Base-by-base conservation (phyloP, 306 rosid species). In the Gastrolobium bilobum region DNA sequence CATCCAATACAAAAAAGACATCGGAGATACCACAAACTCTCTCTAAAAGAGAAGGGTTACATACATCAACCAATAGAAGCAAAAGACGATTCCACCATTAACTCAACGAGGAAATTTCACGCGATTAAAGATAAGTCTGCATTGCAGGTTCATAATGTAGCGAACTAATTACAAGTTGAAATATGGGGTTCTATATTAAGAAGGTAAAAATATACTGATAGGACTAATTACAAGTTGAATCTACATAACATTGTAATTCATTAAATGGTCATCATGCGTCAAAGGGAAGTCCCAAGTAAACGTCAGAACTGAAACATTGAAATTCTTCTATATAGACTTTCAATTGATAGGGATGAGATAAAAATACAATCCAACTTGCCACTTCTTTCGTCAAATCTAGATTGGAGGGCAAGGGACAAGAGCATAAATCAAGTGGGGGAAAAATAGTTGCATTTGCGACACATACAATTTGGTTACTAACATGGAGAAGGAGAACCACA, bases 381-480 rank as follows among this genome's bases (percentile, higher is more conserved):
- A 77, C 50, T 38, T 48, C 44, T 71, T 40, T 75, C n/a, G 2
- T 60, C 60, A 31, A 76, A 20, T 69, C 85, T 60, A 69, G 59
- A 79, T 29, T n/a, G 38, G 40, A 67, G 30, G 58, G 81, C 81
- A 84, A 79, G 81, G 61, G 52, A 26, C 29, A 48, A 46, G 29
- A 77, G 51, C 29, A 52, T 51, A 71, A 56, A 9, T 2, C 3
- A 30, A 37, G 30, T 20, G 31, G 2, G 2, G 3, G 15, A 46
- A 14, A 63, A 50, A 46, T 3, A 8, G 54, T 11, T 68, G 42
- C 78, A 80, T 76, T 15, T 73, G 40, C 58, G 48, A 72, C 77
- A 73, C 79, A 81, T 78, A 78, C 58, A 77, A 79, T 81, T 85
- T 42, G 71, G 71, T 73, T 52, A 80, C 77, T 81, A 77, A 43